Conservation (phyloP, 306 rosid genomes). For the Luffa aegyptiaca region DNA sequence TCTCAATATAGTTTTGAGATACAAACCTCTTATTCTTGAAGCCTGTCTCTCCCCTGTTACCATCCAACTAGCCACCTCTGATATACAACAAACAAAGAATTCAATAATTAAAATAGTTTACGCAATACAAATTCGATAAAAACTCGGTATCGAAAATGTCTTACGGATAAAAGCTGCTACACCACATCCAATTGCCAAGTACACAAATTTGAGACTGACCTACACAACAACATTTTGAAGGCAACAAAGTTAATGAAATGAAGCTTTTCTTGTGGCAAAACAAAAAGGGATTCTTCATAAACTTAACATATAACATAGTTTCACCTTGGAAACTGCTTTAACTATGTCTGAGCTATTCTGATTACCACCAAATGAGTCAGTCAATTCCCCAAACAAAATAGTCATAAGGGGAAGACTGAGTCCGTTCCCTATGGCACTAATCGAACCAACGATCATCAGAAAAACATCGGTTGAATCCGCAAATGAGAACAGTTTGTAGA, state of each 20-base stretch:
- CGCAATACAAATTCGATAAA: not conserved
- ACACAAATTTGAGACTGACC: conserved; percentile 47
- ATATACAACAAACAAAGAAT: conserved; percentile 11
- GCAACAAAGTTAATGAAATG: not conserved
- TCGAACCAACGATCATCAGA: conserved; percentile 54
- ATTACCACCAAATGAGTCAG: conserved; percentile 60
- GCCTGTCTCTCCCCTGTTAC: conserved; percentile 82
- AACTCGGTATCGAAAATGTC: not conserved
- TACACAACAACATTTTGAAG: conserved; percentile 12
- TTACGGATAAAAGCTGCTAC: conserved; percentile 51
- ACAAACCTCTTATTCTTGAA: conserved; percentile 58
- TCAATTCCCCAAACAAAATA: conserved; percentile 41
- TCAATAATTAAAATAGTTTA: not conserved
- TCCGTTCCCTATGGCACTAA: conserved; percentile 56
- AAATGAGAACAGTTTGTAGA: conserved; percentile 71
- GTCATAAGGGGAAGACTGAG: conserved; percentile 49
- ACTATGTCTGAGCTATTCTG: conserved; percentile 20
- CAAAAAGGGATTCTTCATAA: not conserved
- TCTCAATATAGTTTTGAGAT: conserved; percentile 62
- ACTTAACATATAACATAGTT: not conserved
- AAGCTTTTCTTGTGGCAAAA: not conserved
- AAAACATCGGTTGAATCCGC: conserved; percentile 55
- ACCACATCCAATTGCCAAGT: conserved; percentile 57
- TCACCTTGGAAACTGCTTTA: conserved; percentile 50
- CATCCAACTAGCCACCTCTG: conserved; percentile 84